Base-by-base conservation (phyloP, 768 basidiomycete genomes). In the Coprinellus aureogranulatus region DNA sequence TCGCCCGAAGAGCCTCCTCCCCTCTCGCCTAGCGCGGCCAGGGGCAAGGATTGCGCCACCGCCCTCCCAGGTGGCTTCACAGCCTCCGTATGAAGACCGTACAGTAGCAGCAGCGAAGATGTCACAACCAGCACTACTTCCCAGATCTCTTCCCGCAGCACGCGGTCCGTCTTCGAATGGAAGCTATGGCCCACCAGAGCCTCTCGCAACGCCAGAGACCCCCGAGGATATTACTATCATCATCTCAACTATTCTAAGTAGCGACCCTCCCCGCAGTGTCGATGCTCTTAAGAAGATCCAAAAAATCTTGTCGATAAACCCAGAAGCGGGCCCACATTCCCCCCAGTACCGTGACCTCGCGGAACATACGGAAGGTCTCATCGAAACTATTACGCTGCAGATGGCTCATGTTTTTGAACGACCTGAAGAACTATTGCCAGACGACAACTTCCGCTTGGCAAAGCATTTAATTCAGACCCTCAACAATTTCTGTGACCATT, bases 381-480 rank as follows among this genome's bases (percentile, higher is more conserved):
- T 96, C 30, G 92, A 95, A 68, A 93, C 92, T 1, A 88, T 99
- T 65, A 90, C 91, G 2, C 78, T 91, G 25, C 90, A 95, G 66
- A 92, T 96, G 91, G 83, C 90, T 10, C 90, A 93, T 68, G 86
- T 94, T 20, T 98, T 98, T 67, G 91, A 94, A 52, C 82, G 84
- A 47, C 87, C 87, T 1, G 85, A 89, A 27, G 86, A 91, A 53
- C 75, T 95, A 39, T 71, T 85, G 23, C 75, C 83, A 14, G 86
- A 88, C 18, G 87, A 90, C 61, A 92, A 93, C 65, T 94, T 97
- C 75, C 84, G 97, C 40, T 78, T 99, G 9, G 93, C 95, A 47
- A 99, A 99, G 72, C 97, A 98, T 71, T 83, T 98, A 53, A 96
- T 98, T 61, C 95, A 98, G 71, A 95, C 95, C 0, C 82, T 98